A percentile compares a stretch with the other conserved stretches of the same genome.
Evolutionary conservation across 1,139 yeast species (phyloP).

Genomic region (Casaregolazyma lundiana): DNA sequence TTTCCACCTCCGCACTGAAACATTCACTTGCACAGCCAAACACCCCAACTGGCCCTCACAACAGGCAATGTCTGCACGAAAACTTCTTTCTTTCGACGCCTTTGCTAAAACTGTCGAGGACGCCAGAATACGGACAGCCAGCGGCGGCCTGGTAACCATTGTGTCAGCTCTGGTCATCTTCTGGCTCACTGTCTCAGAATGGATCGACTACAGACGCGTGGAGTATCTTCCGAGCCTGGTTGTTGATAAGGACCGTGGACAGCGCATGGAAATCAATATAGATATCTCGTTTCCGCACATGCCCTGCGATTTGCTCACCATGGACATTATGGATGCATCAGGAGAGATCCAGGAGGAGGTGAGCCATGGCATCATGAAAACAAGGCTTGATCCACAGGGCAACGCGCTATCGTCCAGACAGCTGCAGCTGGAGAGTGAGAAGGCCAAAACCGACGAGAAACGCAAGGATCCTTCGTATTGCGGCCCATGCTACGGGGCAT

Average conservation of each 20-base stretch:
- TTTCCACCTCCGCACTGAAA: too few species aligned
- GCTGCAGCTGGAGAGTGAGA: constrained; percentile 30
- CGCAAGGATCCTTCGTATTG: constrained; percentile 49
- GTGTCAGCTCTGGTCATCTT: constrained; percentile 60
- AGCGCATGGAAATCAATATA: constrained; percentile 68
- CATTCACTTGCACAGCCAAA: too few species aligned
- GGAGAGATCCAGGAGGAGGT: constrained; percentile 81
- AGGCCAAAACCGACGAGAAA: constrained; percentile 26
- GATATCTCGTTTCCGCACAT: constrained; percentile 78
- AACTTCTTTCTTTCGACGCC: constrained; percentile 70
- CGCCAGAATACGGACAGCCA: constrained; percentile 77
- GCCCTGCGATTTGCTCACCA: constrained; percentile 65
- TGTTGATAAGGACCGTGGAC: constrained; percentile 79
- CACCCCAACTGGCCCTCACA: too few species aligned
- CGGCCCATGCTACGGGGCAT: constrained; percentile 86
- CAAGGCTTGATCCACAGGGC: constrained; percentile 52
- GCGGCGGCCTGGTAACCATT: constrained; percentile 86
- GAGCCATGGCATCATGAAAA: constrained; percentile 66
- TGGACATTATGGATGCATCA: constrained; percentile 75
- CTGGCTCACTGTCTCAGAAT: constrained; percentile 66
- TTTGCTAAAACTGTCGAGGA: constrained; percentile 94
- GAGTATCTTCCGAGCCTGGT: constrained; percentile 76
- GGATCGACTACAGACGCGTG: constrained; percentile 63
- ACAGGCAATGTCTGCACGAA: constrained; percentile 19
- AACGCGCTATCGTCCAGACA: constrained; percentile 36